phyloP scores from a whole-genome alignment of 768 basidiomycete genomes.

The Phaeotremella skinneri region DNA sequence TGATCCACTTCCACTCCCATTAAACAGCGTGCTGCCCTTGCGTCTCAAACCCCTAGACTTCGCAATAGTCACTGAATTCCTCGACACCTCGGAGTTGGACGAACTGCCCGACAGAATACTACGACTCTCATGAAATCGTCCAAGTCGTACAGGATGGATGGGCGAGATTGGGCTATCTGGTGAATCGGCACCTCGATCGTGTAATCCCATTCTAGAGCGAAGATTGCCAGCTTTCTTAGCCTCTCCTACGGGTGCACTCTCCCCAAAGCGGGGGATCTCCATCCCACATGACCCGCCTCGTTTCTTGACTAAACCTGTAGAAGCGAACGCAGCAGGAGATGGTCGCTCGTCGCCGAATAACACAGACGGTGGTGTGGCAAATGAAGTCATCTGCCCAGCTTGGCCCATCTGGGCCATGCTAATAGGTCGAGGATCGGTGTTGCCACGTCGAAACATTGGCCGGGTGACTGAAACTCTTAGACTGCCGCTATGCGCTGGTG shows the following conservation, averaged over 20 bases:
- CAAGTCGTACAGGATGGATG: no score
- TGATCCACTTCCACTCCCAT: constrained; percentile 20
- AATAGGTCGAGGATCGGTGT: constrained; percentile 32
- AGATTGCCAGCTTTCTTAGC: constrained; percentile 14
- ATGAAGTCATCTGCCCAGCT: not conserved
- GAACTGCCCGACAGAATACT: no score
- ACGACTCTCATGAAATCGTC: no score
- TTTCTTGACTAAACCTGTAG: constrained; percentile 54
- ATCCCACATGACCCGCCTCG: constrained; percentile 26
- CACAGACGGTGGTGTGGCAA: constrained; percentile 28
- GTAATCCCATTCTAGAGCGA: constrained; percentile 10
- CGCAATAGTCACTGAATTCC: not conserved
- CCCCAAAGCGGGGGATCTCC: constrained; percentile 32
- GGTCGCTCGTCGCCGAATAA: constrained; percentile 42
- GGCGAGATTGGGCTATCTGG: constrained; percentile 22
- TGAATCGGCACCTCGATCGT: constrained; percentile 10
- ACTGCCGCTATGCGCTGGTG: not conserved
- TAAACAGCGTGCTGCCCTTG: constrained; percentile 43
- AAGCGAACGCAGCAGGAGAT: constrained; percentile 53
- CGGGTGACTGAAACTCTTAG: constrained; percentile 8
- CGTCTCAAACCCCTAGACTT: constrained; percentile 33
- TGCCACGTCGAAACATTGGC: constrained; percentile 37
- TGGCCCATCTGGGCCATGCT: not conserved
- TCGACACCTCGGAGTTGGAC: not conserved
- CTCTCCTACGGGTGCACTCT: constrained; percentile 22